A percentile compares a stretch with the other conserved stretches of the same genome.
phyloP scores from a whole-genome alignment of 495 filamentous ascomycete genomes.

The Trypethelium eluteriae region DNA sequence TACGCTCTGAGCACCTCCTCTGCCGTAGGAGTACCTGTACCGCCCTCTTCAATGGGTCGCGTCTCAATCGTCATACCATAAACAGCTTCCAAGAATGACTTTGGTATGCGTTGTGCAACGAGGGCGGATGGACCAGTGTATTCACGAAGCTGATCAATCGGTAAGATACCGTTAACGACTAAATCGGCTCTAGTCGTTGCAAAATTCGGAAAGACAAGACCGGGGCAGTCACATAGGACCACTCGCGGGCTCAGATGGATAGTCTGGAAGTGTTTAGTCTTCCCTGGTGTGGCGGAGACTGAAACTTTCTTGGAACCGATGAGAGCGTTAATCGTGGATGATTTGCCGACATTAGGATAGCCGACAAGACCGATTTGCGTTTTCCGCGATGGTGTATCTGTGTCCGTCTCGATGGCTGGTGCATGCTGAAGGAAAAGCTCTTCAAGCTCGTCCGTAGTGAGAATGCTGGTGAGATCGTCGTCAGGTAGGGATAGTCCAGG shows the following conservation, averaged over 20 bases:
- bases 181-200: slow-evolving; percentile 94
- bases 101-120: slow-evolving; percentile 86
- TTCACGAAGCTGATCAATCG: slow-evolving; percentile 94
- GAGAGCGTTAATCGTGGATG: slow-evolving; percentile 96
- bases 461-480: slow-evolving; percentile 60
- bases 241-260: slow-evolving; percentile 85
- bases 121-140: slow-evolving; percentile 81
- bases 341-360: slow-evolving; percentile 99
- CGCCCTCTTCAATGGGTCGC: slow-evolving; percentile 84
- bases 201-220: slow-evolving; percentile 98
- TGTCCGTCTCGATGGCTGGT: slow-evolving; percentile 31
- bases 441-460: slow-evolving; percentile 89
- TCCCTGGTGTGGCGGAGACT: slow-evolving; percentile 93
- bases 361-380: slow-evolving; percentile 89
- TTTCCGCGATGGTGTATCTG: slow-evolving; percentile 46
- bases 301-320: slow-evolving; percentile 98
- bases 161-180: slow-evolving; percentile 89
- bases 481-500: slow-evolving; percentile 19
- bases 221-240: slow-evolving; percentile 94
- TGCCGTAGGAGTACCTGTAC: slow-evolving; percentile 78
- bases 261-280: slow-evolving; percentile 99
- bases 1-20: slow-evolving; percentile 83
- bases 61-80: slow-evolving; percentile 86
- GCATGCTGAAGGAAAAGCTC: slow-evolving; percentile 62
- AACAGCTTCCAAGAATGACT: slow-evolving; percentile 77